Base-by-base conservation (phyloP, 352 stramenopile genomes). In the Phytopythium vexans region DNA sequence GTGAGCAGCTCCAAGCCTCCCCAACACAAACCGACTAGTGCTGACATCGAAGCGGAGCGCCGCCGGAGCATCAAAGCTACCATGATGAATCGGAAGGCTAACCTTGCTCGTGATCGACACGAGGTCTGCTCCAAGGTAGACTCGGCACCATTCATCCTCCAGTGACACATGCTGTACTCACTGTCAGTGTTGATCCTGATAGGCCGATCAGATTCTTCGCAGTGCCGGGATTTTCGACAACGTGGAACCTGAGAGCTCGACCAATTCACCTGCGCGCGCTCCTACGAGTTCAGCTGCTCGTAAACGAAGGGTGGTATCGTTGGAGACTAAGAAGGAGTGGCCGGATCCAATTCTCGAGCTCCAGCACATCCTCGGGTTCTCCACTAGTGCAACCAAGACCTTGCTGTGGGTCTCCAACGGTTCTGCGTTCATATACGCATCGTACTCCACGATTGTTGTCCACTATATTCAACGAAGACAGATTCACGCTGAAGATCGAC, bases 281-380 rank as follows among this genome's bases (percentile, higher is more conserved):
- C 32, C 32, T 33, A 6, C 14, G 5, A 36, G 12, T 32, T 7
- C 39, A 46, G 7, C 7, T 8, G 35, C 46, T 15, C 41, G 33
- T 41, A 51, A 54, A 52, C 37, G 35, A 10, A 44, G 46, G 6
- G 48, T 60, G 3, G 39, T 68, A 5, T 66, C 72, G 5, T 65
- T 51, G 8, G 62, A 61, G n/a, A 83, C 68, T 2, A 58, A 62
- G 54, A 68, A 60, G 1, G 72, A 84, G 42, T 88, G 75, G 77
- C 77, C 79, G 14, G 75, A 89, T 49, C 79, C 79, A 8, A 83
- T 90, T 41, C 63, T 90, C 16, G 62, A 70, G 6, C 61, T 93
- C 14, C 55, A 64, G 16, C 72, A 77, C 11, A 65, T 93, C 48
- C 70, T 89, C 39, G 80, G 80, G 0, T 84, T 89, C 47, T 87